Evolutionary conservation across 2,329 filamentous ascomycete genomes (phyloP), one percentile per base, ranked within the genome.

Genomic region (Botrytis paeoniae): DNA sequence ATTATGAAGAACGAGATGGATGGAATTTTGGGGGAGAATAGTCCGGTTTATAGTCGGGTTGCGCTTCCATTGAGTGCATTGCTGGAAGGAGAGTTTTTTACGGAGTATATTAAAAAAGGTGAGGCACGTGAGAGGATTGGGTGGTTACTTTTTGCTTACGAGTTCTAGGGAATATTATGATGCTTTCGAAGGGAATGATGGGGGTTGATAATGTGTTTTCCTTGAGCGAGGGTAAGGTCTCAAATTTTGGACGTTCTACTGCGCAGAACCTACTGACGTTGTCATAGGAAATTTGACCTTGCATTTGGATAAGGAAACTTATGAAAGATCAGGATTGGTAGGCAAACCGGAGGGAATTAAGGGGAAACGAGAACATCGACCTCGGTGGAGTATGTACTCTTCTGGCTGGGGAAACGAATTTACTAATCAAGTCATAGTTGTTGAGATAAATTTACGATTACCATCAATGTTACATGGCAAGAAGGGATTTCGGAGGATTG

Each of bases 261-360:
- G 16, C 7, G 41, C 25, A 14, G 2, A 45, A 39, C 41, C 18
- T 29, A 59, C 45, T 71, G 20, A 69, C 20, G 29, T 39, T 9
- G n/a, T 72, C 57, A 37, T 60, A 93, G 93, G 93, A 0, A 83
- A 88, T 0, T 85, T 99, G 48, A 89, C 86, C 6, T 86, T 99
- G 78, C 92, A 93, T 77, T 85, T 98, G 39, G 92, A 94, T 75
- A 94, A 91, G 77, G 90, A 94, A 71, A 90, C 89, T 0, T 98
- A 95, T 81, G 94, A 98, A 81, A 88, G 91, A 65, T 90, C 92
- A 64, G 96, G 96, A 0, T 85, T 99, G 0, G 88, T 90, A 0
- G 95, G 95, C 1, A 90, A 89, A 75, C 87, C 92, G 29, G 84
- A 89, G 72, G 88, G 87, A 3, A 82, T 83, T 61, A 90, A 89